phyloP scores from a whole-genome alignment of 352 stramenopile species.

The Phytophthora tentaculata region DNA sequence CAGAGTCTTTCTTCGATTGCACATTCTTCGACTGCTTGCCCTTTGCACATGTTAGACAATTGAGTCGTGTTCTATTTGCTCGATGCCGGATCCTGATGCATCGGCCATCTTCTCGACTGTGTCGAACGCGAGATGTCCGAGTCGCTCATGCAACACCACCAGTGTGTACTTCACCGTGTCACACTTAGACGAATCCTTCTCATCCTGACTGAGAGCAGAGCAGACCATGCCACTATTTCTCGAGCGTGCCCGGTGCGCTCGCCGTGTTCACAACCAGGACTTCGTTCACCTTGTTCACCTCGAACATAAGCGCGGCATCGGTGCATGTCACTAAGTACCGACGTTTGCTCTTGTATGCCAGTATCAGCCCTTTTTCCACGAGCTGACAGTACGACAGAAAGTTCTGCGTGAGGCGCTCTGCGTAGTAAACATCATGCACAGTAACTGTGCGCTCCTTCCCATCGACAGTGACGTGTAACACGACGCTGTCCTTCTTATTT shows the following conservation, averaged over 20 bases:
- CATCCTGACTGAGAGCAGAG: background rate
- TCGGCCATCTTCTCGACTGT: too few relatives aligned
- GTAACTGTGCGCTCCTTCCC: background rate
- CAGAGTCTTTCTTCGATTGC: constrained; percentile 10
- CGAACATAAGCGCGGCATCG: constrained; percentile 1
- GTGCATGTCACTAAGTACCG: background rate
- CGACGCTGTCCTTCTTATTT: background rate
- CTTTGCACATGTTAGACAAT: constrained; percentile 7
- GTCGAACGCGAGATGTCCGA: constrained; percentile 9
- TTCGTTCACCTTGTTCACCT: constrained; percentile 4
- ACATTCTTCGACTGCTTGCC: constrained; percentile 11
- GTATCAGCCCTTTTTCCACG: background rate
- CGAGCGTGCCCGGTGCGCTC: background rate
- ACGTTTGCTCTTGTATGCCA: background rate
- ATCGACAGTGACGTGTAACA: background rate
- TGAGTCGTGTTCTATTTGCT: background rate
- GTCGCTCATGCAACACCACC: constrained; percentile 3
- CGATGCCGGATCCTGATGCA: background rate
- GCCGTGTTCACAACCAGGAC: background rate
- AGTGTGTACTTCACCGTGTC: constrained; percentile 6
- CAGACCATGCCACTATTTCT: background rate
- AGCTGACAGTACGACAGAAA: constrained; percentile 3
- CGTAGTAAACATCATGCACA: constrained; percentile 1
- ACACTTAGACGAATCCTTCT: too few relatives aligned
- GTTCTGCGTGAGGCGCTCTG: background rate